Base-by-base conservation (phyloP, 805 yeast species). In the Ogataea kodamae region DNA sequence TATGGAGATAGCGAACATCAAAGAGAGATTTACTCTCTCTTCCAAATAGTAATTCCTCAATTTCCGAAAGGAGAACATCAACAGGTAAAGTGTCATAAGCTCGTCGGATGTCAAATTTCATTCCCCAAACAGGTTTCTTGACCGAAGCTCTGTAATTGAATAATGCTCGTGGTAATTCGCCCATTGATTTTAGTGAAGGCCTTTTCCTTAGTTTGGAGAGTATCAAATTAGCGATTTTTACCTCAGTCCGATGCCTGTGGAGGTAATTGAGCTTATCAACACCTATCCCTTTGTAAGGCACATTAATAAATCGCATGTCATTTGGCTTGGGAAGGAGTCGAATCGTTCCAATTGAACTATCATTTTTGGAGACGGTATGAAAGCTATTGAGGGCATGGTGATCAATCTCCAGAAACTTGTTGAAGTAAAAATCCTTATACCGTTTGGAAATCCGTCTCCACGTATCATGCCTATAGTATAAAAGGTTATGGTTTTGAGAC, bases 61-160 rank as follows among this genome's bases (percentile, higher is more conserved):
- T 26, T 6, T 39, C 33, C 6, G 39, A 32, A 9, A 37, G 24
- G 4, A 51, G 41, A 37, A 64, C 65, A 0, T 48, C 43, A 28
- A 70, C 72, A 10, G 83, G 78, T 11, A 88, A 62, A 2, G 77
- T 72, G 49, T 90, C 97, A 54, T 76, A 89, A 36, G 96, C 87
- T 3, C 78, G 69, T 35, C 68, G 69, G 43, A 84, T 76, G 54
- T 89, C 97, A 55, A 86, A 82, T 45, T 83, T 85, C 16, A 82
- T 62, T 10, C 72, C 72, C 48, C 64, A 72, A 5, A 22, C 24
- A 2, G 24, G 23, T 3, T 29, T 25, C 5, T 3, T 13, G 0
- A 78, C 42, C 2, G 43, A 30, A 2, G 33, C 26, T 33, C 66
- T 72, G 46, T 65, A 83, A 0, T 45, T 22, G 5, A 52, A 38